Evolutionary conservation across 768 basidiomycete species (phyloP), one percentile per base, ranked within the genome.

Genomic region (Neoboletus magnificus): DNA sequence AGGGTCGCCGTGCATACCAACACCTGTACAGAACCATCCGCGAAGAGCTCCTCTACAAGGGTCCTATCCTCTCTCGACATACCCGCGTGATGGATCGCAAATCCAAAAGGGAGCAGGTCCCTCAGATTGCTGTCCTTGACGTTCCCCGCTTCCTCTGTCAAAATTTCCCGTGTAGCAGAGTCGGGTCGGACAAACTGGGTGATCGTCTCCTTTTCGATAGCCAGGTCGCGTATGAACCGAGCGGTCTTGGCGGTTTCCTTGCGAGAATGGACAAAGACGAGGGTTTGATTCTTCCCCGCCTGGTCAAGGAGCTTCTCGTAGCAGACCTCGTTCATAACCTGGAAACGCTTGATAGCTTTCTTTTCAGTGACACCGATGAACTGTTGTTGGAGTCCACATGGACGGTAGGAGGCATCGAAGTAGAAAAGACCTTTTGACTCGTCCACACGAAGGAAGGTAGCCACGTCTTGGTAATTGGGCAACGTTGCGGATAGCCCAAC

Each of bases 201-300:
- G 64, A 98, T 93, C 0, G 93, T 95, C 76, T 95, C 94, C 77
- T 93, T 93, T 73, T 98, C 96, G 59, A 98, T 84, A 0, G 96
- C 96, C 83, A 86, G 86, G 65, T 99, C 97, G 30, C 95, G 84
- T 25, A 99, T 79, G 75, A 93, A 98, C 65, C 84, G 87, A 11
- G 95, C 94, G 0, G 97, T 98, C 77, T 98, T 98, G 20, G 93
- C 91, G 0, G 97, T 98, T 75, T 98, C 97, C 74, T 99, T 99
- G 42, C 96, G 84, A 33, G 96, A 98, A 70, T 99, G 97, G 1
- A 99, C 97, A 65, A 99, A 99, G 13, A 98, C 94, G 37, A 98
- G 80, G 0, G 90, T 91, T 69, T 96, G 94, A 57, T 95, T 91
- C 76, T 92, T 93, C 47, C 83, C 82, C 8, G 85, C 83, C 64